Percentiles rank a stretch among this genome's conserved stretches.
phyloP scores from a whole-genome alignment of 331 rosid species.

The Dryas integrifolia region DNA sequence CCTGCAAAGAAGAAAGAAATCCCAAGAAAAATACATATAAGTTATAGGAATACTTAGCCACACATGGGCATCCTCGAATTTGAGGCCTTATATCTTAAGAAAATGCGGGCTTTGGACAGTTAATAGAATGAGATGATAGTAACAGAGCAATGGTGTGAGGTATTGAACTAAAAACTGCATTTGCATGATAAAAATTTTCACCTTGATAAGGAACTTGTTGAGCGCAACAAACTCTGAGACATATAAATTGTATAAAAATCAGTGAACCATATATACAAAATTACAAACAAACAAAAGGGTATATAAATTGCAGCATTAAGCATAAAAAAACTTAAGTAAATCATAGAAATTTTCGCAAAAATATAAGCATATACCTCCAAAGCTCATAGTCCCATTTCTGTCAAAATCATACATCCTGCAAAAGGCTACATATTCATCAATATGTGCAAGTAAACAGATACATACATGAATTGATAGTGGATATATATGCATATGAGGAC shows the following conservation, averaged over 20 bases:
- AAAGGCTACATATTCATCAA: neutral
- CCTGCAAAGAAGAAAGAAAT: slow-evolving; percentile 43
- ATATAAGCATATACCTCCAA: slow-evolving; percentile 43
- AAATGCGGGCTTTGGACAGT: neutral
- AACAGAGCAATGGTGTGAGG: neutral
- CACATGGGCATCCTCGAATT: neutral
- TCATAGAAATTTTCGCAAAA: neutral
- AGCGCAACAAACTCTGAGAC: slow-evolving; percentile 72
- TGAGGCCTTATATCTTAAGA: neutral
- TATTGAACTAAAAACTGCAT: neutral
- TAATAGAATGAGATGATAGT: neutral
- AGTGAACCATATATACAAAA: slow-evolving; percentile 13
- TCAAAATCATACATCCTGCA: slow-evolving; percentile 90
- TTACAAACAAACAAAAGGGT: slow-evolving; percentile 14
- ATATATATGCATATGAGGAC: slow-evolving; percentile 23
- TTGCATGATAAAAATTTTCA: slow-evolving; percentile 21
- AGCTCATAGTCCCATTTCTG: slow-evolving; percentile 85
- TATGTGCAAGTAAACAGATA: neutral
- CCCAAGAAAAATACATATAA: neutral
- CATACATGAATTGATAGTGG: neutral
- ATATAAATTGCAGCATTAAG: neutral
- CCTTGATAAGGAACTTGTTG: slow-evolving; percentile 85
- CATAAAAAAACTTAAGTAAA: neutral
- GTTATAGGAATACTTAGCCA: neutral
- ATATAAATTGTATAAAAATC: slow-evolving; percentile 17